Conservation (phyloP, 2,329 filamentous ascomycete species). For the Tolypocladium ovalisporum region DNA sequence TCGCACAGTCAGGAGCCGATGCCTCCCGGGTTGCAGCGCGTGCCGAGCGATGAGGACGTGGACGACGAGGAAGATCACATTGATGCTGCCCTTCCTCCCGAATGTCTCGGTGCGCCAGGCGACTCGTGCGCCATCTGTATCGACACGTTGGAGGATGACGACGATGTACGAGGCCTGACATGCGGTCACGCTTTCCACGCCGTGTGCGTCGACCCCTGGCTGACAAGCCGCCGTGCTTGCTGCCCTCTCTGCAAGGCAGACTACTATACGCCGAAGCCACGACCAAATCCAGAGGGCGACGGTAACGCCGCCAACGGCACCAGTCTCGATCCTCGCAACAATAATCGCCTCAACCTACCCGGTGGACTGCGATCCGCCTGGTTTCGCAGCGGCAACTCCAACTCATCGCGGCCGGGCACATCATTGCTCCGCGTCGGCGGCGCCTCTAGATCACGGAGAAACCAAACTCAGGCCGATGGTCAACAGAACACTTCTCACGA, state of each 20-base stretch:
- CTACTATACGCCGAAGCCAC: slow-evolving; percentile 90
- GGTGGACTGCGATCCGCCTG: slow-evolving; percentile 28
- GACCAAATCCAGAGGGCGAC: slow-evolving; percentile 34
- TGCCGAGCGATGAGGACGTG: slow-evolving; percentile 44
- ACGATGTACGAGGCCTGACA: slow-evolving; percentile 85
- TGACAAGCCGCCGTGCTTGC: slow-evolving; percentile 87
- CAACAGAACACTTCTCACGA: slow-evolving; percentile 4
- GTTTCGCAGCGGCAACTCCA: slow-evolving; percentile 14
- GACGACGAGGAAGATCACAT: slow-evolving; percentile 70
- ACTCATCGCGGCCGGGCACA: neutral
- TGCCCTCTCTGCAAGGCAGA: slow-evolving; percentile 97
- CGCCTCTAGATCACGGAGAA: neutral
- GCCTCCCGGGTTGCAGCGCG: slow-evolving; percentile 22
- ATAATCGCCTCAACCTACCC: slow-evolving; percentile 38
- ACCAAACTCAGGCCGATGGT: neutral
- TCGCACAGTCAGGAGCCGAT: slow-evolving; percentile 12
- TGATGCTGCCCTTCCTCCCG: slow-evolving; percentile 68
- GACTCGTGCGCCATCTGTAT: slow-evolving; percentile 96
- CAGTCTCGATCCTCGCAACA: slow-evolving; percentile 24
- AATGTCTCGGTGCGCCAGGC: slow-evolving; percentile 70
- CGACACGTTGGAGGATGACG: slow-evolving; percentile 86
- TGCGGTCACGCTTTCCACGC: slow-evolving; percentile 99
- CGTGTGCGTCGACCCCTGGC: slow-evolving; percentile 89
- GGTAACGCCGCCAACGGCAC: slow-evolving; percentile 6
- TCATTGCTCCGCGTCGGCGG: neutral